These are phyloP conservation scores for Purpureocillium takamizusanense DNA, from an alignment of 2,329 filamentous ascomycete genomes.

Conservation along the genomic window DNA sequence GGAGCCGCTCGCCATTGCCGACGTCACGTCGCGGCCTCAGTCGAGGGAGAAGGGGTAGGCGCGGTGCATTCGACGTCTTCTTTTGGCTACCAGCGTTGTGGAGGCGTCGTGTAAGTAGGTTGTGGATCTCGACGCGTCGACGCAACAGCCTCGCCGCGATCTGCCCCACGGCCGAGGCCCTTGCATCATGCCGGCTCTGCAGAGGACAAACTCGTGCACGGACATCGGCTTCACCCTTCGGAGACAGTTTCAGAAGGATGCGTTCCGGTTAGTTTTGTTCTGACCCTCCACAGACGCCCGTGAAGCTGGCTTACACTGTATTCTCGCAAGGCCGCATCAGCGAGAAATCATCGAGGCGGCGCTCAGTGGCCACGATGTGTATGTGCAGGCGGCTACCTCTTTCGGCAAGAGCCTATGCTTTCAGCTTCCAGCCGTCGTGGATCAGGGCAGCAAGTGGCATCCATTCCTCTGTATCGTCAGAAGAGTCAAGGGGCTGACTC, in stretches of 20 bases:
- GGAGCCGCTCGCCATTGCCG: too few species aligned
- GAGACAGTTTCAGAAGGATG: slow-evolving; percentile 61
- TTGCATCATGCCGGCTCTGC: slow-evolving; percentile 29
- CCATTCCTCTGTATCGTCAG: slow-evolving; percentile 4
- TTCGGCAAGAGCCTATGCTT: slow-evolving; percentile 94
- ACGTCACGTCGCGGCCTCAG: too few species aligned
- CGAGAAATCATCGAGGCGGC: slow-evolving; percentile 80
- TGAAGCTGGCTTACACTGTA: not conserved
- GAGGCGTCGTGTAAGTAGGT: too few species aligned
- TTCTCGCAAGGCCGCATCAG: slow-evolving; percentile 58
- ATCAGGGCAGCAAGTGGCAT: slow-evolving; percentile 64
- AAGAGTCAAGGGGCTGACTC: not conserved
- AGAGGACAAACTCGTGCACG: slow-evolving; percentile 38
- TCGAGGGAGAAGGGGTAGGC: too few species aligned
- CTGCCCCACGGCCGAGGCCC: not conserved
- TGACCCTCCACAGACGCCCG: not conserved
- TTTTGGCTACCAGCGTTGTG: too few species aligned
- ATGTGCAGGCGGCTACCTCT: slow-evolving; percentile 80
- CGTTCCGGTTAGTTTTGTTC: slow-evolving; percentile 51
- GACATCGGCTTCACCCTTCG: slow-evolving; percentile 70
- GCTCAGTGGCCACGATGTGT: slow-evolving; percentile 79
- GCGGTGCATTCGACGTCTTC: too few species aligned
- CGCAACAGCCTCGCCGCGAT: not conserved
- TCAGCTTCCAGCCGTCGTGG: slow-evolving; percentile 81
- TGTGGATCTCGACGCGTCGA: too few species aligned